Evolutionary conservation across 176 grass and related monocot genomes (phyloP), one percentile per base, ranked within the genome.

Genomic region (Aegilops speltoides): DNA sequence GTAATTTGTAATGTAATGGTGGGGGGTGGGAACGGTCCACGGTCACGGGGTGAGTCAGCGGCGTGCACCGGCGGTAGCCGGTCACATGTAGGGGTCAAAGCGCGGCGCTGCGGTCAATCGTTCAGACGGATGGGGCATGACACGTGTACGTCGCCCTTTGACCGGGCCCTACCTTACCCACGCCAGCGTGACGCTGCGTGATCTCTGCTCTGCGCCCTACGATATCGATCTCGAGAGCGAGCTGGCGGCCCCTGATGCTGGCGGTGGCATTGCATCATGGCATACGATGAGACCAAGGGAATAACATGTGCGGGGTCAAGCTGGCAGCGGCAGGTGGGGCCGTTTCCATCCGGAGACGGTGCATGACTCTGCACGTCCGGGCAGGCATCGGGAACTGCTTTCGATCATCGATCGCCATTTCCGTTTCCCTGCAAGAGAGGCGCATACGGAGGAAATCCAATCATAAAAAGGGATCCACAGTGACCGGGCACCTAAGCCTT

Each of bases 31-130:
- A 80, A 46, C 19, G 73, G 77, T 84, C 89, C 63, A 88, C 82
- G 69, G 38, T 85, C 86, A 88, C 86, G 50, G 50, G 85, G 40
- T 68, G 77, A 86, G 87, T 95, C 93, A 95, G 93, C 90, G 84
- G 31, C 75, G 77, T 16, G 86, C 83, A 92, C 87, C 57, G 90
- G 78, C 41, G 36, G 83, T 50, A 86, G 62, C 79, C 88, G 33
- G 82, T 90, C 74, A 60, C 78, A 1, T 22, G 23, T 1, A 2
- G 50, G 16, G 77, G 85, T 81, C 89, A 91, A 76, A 63, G 14
- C 11, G 45, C 61, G n/a, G 76, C 52, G 61, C 82, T 7, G 7
- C 22, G 69, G 90, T 89, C 86, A 88, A 88, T 17, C 73, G 37
- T 90, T 92, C 88, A 80, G 68, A 81, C 83, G 22, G 32, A 25